Conservation (phyloP, 108 stramenopile species). For the Cyclostephanos tholiformis region DNA sequence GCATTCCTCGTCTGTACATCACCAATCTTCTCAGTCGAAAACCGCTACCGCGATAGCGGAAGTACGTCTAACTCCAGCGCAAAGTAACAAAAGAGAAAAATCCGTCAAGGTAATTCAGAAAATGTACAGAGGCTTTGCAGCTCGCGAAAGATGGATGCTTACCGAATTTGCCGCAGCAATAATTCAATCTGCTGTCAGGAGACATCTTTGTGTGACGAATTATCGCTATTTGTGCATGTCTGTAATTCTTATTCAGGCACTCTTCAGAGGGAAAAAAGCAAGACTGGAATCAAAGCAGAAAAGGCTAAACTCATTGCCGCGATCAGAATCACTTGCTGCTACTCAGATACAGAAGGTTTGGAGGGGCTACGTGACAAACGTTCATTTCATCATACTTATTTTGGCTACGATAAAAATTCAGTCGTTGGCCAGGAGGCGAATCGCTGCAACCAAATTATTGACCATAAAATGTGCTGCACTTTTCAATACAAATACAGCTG, state of each 20-base stretch:
- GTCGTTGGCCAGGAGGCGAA: slow-evolving; percentile 29
- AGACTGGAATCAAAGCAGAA: slow-evolving; percentile 1
- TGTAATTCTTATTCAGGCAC: slow-evolving; percentile 7
- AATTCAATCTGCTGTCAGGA: slow-evolving; percentile 25
- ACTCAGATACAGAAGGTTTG: slow-evolving; percentile 49
- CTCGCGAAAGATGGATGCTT: slow-evolving; percentile 1
- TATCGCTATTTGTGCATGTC: neutral
- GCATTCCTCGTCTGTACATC: neutral
- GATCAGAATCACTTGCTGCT: slow-evolving; percentile 19
- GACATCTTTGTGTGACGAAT: neutral
- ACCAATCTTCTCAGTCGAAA: neutral
- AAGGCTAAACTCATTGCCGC: slow-evolving; percentile 32
- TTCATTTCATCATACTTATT: slow-evolving; percentile 54
- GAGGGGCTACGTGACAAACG: slow-evolving; percentile 61
- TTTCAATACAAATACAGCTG: too few relatives aligned
- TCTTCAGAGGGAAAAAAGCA: slow-evolving; percentile 6
- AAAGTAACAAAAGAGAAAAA: slow-evolving; percentile 2
- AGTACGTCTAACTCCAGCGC: neutral
- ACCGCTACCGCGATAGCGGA: neutral
- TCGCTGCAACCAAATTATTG: slow-evolving; percentile 16
- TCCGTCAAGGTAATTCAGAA: slow-evolving; percentile 18
- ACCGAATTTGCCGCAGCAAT: slow-evolving; percentile 9
- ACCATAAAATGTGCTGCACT: too few relatives aligned
- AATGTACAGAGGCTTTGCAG: slow-evolving; percentile 17
- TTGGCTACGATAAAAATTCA: slow-evolving; percentile 60